Evolutionary conservation across 768 basidiomycete genomes (phyloP).

Genomic region (Serendipita sp.): DNA sequence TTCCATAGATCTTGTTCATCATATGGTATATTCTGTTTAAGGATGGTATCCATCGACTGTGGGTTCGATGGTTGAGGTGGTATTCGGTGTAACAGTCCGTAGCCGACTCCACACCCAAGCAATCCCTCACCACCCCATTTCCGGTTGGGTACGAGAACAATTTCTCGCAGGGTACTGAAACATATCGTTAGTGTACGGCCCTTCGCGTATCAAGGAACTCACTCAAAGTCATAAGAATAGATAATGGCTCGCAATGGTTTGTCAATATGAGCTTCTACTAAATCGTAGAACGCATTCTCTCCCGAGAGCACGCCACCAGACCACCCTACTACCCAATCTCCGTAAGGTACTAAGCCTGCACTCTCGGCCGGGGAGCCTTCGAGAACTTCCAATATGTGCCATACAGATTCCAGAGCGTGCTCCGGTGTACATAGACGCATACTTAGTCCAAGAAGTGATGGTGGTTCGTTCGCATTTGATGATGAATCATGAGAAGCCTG

Average conservation of each 20-base stretch:
- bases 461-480: conserved; percentile 25
- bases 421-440: conserved; percentile 89
- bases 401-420: conserved; percentile 78
- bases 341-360: conserved; percentile 87
- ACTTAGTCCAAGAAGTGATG: conserved; percentile 84
- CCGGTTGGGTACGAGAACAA: conserved; percentile 85
- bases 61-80: conserved; percentile 55
- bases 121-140: conserved; percentile 97
- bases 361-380: conserved; percentile 95
- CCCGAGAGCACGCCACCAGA: conserved; percentile 80
- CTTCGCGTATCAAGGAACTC: conserved; percentile 19
- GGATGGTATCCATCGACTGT: conserved; percentile 24
- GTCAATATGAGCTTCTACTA: conserved; percentile 87
- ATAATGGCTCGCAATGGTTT: conserved; percentile 89
- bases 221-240: conserved; percentile 96
- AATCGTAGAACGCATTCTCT: conserved; percentile 91
- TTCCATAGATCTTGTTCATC: conserved; percentile 32
- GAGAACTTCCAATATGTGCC: conserved; percentile 94
- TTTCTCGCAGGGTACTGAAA: conserved; percentile 71
- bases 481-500: conserved; percentile 9
- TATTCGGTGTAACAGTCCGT: conserved; percentile 80
- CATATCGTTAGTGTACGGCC: background rate
- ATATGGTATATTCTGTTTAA: conserved; percentile 25
- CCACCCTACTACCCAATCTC: conserved; percentile 72
- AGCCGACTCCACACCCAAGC: conserved; percentile 93